Percentiles rank a stretch among this genome's conserved stretches.
Conservation (phyloP, 2,329 filamentous ascomycete genomes). For the Achaetomium macrosporum region DNA sequence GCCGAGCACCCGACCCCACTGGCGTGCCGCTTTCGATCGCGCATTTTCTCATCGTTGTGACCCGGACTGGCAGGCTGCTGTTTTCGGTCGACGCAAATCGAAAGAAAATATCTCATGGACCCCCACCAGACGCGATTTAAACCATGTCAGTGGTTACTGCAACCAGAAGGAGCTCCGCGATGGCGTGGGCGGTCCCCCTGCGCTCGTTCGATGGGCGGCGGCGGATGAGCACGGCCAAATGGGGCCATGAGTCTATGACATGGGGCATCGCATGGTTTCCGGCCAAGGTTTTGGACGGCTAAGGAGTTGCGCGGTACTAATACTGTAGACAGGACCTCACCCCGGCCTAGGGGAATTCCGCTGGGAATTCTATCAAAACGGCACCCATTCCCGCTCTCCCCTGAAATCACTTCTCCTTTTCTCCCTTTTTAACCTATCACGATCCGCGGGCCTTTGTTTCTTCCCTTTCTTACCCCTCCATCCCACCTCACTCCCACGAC, state of each 20-base stretch:
- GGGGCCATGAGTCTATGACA: not conserved
- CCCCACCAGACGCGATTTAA: conserved; percentile 14
- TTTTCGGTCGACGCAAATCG: not conserved
- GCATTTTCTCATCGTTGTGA: too few species aligned
- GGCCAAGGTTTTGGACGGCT: not conserved
- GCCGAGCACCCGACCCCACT: not conserved
- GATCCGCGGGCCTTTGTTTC: not conserved
- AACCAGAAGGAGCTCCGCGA: conserved; percentile 18
- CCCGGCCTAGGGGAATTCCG: not conserved
- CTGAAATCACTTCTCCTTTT: not conserved
- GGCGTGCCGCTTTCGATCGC: conserved; percentile 1
- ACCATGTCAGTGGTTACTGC: conserved; percentile 20
- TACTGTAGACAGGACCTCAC: not conserved
- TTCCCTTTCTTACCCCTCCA: not conserved
- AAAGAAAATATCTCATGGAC: conserved; percentile 17
- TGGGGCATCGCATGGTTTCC: not conserved
- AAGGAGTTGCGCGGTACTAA: too few species aligned
- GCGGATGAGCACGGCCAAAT: not conserved
- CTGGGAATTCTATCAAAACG: conserved; percentile 8
- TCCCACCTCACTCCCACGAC: not conserved
- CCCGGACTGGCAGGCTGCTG: not conserved
- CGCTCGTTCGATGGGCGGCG: conserved; percentile 4
- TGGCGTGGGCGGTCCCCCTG: conserved; percentile 9
- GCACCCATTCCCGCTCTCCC: not conserved
- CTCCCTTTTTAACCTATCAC: not conserved